Base-by-base conservation (phyloP, 345 rosid species). In the Litchi chinensis region DNA sequence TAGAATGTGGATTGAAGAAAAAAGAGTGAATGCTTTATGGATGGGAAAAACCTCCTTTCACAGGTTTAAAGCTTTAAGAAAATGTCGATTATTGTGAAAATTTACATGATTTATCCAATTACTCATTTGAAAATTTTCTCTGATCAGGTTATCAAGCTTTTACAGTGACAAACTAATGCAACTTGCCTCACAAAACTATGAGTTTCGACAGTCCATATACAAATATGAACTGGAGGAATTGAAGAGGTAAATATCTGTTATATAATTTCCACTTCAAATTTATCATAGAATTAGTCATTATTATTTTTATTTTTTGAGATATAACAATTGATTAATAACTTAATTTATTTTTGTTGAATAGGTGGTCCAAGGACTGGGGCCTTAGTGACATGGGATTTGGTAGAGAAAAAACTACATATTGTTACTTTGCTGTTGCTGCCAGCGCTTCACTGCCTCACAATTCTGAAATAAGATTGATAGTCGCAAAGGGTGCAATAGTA, bases 301-400 rank as follows among this genome's bases (percentile, higher is more conserved):
- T 8, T 15, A 6, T 37, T 40, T 21, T 60, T 6, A 40, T 6
- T 21, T 24, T 0, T 5, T 74, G 0, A 50, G 7, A 10, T 60
- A 12, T 32, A 32, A 32, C 37, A 32, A 32, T 32, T 32, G 37
- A 32, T 32, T 32, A 32, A 32, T 32, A 2, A 32, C 37, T 32
- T 32, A 32, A 32, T 32, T 11, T 40, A 2, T 43, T 15, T 65
- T 24, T 21, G 0, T 43, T 54, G 81, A 66, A 5, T 18, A 92
- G 94, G 80, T 92, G 97, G 92, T 86, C 90, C 0, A 80, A 54
- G 77, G 76, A 41, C 11, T 82, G 48, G 80, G 91, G 93, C 40
- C 90, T 93, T 32, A 59, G 28, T 44, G 83, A 90, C 5, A 86
- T 91, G 81, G 92, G 95, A 65, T 91, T 93, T 71, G 91, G 90